Conservation (phyloP, 192 early-diverging fungal species). For the Hyaloraphidium curvatum region DNA sequence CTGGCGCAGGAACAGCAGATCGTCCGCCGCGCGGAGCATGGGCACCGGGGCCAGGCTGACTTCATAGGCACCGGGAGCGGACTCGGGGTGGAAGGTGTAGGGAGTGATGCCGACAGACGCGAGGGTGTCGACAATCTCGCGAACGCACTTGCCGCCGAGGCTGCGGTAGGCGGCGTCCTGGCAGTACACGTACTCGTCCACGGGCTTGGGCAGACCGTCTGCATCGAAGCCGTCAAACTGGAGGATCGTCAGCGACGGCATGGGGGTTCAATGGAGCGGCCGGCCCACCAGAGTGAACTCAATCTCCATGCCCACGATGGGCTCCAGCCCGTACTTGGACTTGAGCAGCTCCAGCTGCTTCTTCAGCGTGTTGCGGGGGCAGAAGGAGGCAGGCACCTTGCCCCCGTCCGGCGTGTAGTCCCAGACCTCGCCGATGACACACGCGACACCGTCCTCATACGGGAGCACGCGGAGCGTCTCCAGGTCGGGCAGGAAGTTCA, state of each 20-base stretch:
- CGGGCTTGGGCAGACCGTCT: background rate
- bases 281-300: background rate
- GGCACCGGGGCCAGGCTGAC: background rate
- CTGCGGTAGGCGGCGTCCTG: background rate
- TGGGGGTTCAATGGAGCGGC: background rate
- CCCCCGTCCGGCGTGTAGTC: background rate
- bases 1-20: background rate
- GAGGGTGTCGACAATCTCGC: background rate
- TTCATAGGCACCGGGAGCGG: background rate
- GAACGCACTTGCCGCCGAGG: background rate
- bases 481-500: background rate
- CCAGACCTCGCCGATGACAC: background rate
- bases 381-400: background rate
- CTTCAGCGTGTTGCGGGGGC: background rate
- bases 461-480: conserved; percentile 1
- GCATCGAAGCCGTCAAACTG: background rate
- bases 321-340: background rate
- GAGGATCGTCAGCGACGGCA: background rate
- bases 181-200: background rate
- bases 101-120: background rate
- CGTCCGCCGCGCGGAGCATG: conserved; percentile 4
- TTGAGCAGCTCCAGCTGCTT: background rate
- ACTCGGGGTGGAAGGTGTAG: conserved; percentile 1
- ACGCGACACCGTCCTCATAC: background rate
- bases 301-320: background rate